phyloP scores from a whole-genome alignment of 768 basidiomycete species.

The Trametes punicea region DNA sequence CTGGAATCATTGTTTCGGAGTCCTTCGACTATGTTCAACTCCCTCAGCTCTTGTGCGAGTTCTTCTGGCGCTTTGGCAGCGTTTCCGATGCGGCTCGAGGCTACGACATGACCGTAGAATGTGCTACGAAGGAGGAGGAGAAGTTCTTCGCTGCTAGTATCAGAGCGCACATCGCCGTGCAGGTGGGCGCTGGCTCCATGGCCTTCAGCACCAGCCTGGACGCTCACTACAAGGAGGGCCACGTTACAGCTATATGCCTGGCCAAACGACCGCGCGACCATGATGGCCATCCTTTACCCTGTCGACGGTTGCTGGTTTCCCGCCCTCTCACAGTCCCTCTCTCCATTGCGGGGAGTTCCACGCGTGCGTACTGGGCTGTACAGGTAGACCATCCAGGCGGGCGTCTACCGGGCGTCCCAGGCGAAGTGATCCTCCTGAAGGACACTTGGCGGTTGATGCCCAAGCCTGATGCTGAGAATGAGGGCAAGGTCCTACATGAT shows the following conservation, averaged over 20 bases:
- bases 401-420: too few relatives aligned
- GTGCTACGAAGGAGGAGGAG: background rate
- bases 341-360: background rate
- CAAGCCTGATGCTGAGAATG: background rate
- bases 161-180: background rate
- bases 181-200: background rate
- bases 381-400: background rate
- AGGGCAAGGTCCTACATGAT: background rate
- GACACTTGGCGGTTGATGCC: conserved; percentile 8
- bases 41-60: background rate
- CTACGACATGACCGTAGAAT: background rate
- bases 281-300: background rate
- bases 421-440: conserved; percentile 4
- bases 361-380: conserved; percentile 10
- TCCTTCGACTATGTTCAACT: background rate
- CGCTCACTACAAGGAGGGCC: background rate
- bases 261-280: background rate
- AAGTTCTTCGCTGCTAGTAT: background rate
- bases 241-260: background rate
- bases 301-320: background rate
- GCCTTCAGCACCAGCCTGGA: background rate
- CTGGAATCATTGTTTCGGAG: conserved; percentile 2
- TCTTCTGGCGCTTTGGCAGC: background rate
- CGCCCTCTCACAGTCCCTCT: background rate
- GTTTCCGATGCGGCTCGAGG: background rate